A percentile compares a stretch with the other conserved stretches of the same genome.
Evolutionary conservation across 2,329 filamentous ascomycete species (phyloP).

Genomic region (Didymosphaeria variabile): DNA sequence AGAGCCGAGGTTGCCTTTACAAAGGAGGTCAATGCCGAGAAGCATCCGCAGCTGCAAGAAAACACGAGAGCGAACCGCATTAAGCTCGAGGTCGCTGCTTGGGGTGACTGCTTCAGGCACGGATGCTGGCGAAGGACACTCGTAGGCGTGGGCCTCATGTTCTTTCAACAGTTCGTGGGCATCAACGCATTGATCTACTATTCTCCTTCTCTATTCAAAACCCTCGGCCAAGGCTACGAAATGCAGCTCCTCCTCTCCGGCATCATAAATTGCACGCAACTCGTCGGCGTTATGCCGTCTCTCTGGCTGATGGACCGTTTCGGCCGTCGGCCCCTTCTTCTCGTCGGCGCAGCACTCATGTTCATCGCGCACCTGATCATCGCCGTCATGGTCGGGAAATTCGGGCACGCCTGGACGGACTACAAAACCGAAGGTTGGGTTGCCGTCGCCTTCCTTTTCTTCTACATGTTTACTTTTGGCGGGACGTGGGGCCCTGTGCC

Average conservation of each 20-base stretch:
- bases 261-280: constrained; percentile 65
- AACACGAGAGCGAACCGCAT: constrained; percentile 43
- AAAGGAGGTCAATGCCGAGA: constrained; percentile 53
- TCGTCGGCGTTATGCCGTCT: constrained; percentile 31
- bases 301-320: constrained; percentile 57
- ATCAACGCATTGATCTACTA: constrained; percentile 67
- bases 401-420: constrained; percentile 59
- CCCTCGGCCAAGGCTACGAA: constrained; percentile 65
- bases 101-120: constrained; percentile 59
- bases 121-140: constrained; percentile 55
- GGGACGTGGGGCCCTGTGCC: constrained; percentile 65
- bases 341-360: constrained; percentile 57
- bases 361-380: constrained; percentile 63
- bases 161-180: constrained; percentile 56
- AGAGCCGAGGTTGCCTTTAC: constrained; percentile 64
- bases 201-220: constrained; percentile 67
- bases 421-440: constrained; percentile 64
- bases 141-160: constrained; percentile 53
- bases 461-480: constrained; percentile 71
- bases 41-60: constrained; percentile 47
- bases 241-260: constrained; percentile 54
- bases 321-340: constrained; percentile 51
- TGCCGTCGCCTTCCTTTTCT: constrained; percentile 66
- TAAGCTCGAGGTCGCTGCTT: constrained; percentile 57
- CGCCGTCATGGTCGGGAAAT: constrained; percentile 64